Evolutionary conservation across 2,329 filamentous ascomycete species (phyloP), one percentile per base, ranked within the genome.

Genomic region (Paraphaeosphaeria sporulosa): DNA sequence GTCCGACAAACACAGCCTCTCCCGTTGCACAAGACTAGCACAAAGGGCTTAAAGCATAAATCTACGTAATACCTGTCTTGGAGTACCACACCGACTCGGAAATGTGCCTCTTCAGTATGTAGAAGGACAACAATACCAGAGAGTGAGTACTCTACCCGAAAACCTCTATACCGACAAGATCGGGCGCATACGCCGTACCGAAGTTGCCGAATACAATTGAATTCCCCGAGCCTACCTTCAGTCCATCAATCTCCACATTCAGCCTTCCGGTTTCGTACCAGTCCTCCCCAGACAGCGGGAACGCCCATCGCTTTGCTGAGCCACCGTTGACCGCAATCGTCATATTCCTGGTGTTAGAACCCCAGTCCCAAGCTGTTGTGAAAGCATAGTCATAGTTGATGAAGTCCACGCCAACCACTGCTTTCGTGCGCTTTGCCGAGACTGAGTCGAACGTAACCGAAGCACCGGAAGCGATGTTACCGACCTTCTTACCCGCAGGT

Each of bases 351-450:
- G 72, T 71, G 46, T 81, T 80, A 15, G 69, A 65, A 5, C 75
- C 74, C 52, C 62, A 69, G 9, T 62, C 66, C 68, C 71, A 75
- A 0, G 75, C 69, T 34, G 77, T 79, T 0, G 71, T 72, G 21
- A 80, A 74, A 2, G 71, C 71, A 40, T 73, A 72, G 48, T 80
- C 78, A 63, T 79, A 79, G 51, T 80, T 77, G 51, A 80, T 61
- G 49, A 78, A 80, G 54, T 81, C 79, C 21, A 81, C 71, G 0
- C 71, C 71, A 1, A 79, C 49, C 6, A 78, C 60, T 46, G 21
- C 30, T 25, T 74, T 76, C 19, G 70, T 49, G 3, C 60, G 57
- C 3, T 50, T 58, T 10, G 65, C 64, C 12, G 64, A 70, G 4
- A 80, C 68, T 8, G 68, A 69, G 21, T 42, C 57, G 30, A 80